Evolutionary conservation across 2,329 filamentous ascomycete species (phyloP).

Genomic region (Fonsecaea multimorphosa): DNA sequence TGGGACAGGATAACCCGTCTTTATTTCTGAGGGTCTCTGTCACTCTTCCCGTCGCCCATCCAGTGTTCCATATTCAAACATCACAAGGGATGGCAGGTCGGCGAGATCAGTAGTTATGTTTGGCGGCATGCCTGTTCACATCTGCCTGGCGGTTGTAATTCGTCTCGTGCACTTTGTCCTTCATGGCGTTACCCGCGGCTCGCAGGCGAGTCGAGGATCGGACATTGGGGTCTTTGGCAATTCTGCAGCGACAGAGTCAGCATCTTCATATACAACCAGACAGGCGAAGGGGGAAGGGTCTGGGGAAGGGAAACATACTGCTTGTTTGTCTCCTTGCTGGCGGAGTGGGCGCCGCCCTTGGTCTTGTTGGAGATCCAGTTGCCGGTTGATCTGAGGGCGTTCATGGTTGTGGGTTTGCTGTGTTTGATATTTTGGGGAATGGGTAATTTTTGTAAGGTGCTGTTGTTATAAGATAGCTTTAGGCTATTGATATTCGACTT

Average conservation of each 20-base stretch:
- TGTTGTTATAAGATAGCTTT: background rate
- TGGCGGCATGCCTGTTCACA: conserved; percentile 34
- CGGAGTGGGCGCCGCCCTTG: conserved; percentile 28
- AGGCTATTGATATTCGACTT: conserved; percentile 1
- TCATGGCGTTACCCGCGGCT: conserved; percentile 34
- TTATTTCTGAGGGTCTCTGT: background rate
- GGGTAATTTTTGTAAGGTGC: background rate
- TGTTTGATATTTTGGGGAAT: background rate
- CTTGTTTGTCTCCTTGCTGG: conserved; percentile 37
- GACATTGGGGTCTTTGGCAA: conserved; percentile 36
- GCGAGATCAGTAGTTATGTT: conserved; percentile 33
- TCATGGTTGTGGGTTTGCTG: conserved; percentile 22
- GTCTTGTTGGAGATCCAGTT: conserved; percentile 36
- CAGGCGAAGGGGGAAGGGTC: background rate
- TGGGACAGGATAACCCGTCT: background rate
- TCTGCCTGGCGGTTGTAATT: conserved; percentile 32
- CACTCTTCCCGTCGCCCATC: background rate
- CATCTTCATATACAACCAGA: background rate
- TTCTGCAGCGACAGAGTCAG: conserved; percentile 17
- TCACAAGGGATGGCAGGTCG: background rate
- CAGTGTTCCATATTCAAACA: background rate
- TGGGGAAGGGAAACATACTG: conserved; percentile 24
- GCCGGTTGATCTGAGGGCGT: conserved; percentile 29
- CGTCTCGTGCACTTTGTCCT: conserved; percentile 33
- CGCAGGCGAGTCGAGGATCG: conserved; percentile 29